These are phyloP conservation scores for Xylaria scruposa DNA, from an alignment of 495 filamentous ascomycete species.

Conservation along the genomic window DNA sequence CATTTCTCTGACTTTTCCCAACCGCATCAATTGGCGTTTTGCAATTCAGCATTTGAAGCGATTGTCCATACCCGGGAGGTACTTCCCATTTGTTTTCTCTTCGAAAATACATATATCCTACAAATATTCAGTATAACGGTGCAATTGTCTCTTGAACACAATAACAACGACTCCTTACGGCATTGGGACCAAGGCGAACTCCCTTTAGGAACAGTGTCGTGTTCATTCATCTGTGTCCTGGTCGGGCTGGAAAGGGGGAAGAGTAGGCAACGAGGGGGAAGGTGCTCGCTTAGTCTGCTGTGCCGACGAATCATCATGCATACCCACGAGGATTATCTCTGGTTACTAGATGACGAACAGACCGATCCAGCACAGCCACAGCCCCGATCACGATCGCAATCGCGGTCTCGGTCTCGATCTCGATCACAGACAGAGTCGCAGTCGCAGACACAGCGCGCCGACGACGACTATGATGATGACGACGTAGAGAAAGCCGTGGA, in stretches of 20 bases:
- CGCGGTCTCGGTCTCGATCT: not conserved
- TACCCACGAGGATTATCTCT: conserved; percentile 49
- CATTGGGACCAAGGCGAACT: not conserved
- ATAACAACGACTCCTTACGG: not conserved
- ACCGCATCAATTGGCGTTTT: not conserved
- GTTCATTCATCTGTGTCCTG: not conserved
- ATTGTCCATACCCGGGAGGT: not conserved
- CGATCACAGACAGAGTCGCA: not conserved
- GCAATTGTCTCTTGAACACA: not conserved
- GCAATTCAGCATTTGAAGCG: conserved; percentile 5
- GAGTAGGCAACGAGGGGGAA: conserved; percentile 12
- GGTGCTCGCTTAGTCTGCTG: not conserved
- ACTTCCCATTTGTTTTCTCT: not conserved
- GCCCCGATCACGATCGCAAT: not conserved
- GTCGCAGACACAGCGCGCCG: conserved; percentile 31
- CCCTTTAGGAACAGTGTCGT: not conserved
- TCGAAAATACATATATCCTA: conserved; percentile 1
- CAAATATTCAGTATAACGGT: not conserved
- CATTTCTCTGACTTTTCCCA: not conserved
- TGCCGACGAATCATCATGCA: conserved; percentile 17
- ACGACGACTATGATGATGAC: conserved; percentile 45
- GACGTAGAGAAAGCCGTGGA: conserved; percentile 39
- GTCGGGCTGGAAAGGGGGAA: conserved; percentile 2
- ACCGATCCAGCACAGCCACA: conserved; percentile 16
- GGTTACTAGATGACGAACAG: conserved; percentile 39